These are phyloP conservation scores for Dujonia santamariae DNA, from an alignment of 1,139 yeast species.

Conservation along the genomic window DNA sequence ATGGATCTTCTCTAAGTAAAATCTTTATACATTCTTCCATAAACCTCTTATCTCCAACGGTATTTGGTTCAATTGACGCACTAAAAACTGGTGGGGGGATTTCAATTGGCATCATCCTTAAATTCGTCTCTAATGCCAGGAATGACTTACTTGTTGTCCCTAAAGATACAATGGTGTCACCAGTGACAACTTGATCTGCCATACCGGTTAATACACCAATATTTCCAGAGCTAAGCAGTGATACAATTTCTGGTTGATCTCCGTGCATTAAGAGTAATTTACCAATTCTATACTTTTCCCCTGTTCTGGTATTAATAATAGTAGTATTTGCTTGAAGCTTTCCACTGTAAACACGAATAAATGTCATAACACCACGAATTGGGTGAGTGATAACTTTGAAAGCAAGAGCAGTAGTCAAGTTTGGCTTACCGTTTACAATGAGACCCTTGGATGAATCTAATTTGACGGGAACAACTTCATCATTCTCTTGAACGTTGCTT, in stretches of 20 bases:
- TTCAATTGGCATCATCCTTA: slow-evolving; percentile 69
- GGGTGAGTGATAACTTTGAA: slow-evolving; percentile 90
- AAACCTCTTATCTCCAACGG: slow-evolving; percentile 73
- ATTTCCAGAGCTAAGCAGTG: slow-evolving; percentile 64
- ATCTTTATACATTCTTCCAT: slow-evolving; percentile 66
- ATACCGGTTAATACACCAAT: slow-evolving; percentile 86
- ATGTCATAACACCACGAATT: slow-evolving; percentile 78
- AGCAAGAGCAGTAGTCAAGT: slow-evolving; percentile 76
- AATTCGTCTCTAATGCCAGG: slow-evolving; percentile 44
- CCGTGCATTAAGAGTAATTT: slow-evolving; percentile 86
- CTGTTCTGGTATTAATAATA: slow-evolving; percentile 67
- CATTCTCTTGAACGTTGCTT: slow-evolving; percentile 14
- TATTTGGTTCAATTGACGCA: slow-evolving; percentile 76
- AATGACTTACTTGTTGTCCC: slow-evolving; percentile 44
- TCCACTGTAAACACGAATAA: slow-evolving; percentile 87
- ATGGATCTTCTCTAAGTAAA: slow-evolving; percentile 70
- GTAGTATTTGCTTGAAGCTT: slow-evolving; percentile 57
- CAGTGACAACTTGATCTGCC: slow-evolving; percentile 73
- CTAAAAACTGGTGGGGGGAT: slow-evolving; percentile 94
- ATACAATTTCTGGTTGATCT: slow-evolving; percentile 72
- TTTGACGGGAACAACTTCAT: slow-evolving; percentile 28
- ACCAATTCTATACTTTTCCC: slow-evolving; percentile 62
- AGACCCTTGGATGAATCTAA: slow-evolving; percentile 46
- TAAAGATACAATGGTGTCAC: slow-evolving; percentile 79
- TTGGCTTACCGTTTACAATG: slow-evolving; percentile 51